Evolutionary conservation across 2,329 filamentous ascomycete genomes (phyloP).

Genomic region (Aspergillus aculeatinus): DNA sequence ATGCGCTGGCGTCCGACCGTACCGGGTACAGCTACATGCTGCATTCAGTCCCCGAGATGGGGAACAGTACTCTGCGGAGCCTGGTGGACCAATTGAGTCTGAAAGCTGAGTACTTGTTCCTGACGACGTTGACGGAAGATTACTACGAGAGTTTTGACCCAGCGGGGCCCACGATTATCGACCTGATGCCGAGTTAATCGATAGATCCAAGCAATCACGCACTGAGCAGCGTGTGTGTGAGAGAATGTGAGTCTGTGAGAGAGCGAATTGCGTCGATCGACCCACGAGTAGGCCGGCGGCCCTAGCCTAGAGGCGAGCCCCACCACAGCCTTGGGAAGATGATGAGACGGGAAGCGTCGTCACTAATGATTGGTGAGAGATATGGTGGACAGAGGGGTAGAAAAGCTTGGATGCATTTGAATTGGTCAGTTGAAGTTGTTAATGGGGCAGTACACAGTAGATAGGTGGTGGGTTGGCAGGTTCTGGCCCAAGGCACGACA

Average conservation of each 20-base stretch:
- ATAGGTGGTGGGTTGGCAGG: not conserved
- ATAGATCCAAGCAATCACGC: not conserved
- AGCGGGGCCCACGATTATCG: conserved; percentile 6
- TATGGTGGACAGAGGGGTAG: not conserved
- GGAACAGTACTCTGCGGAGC: conserved; percentile 1
- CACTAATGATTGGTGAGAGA: not conserved
- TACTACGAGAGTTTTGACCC: conserved; percentile 17
- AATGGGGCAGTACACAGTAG: no score
- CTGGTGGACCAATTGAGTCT: conserved; percentile 13
- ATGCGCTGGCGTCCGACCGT: not conserved
- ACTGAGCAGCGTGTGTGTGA: no score
- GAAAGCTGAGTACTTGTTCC: conserved; percentile 14
- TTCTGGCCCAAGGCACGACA: not conserved
- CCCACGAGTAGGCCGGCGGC: not conserved
- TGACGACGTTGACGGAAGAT: conserved; percentile 5
- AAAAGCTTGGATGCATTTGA: not conserved
- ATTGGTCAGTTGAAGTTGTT: not conserved
- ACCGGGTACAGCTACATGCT: conserved; percentile 12
- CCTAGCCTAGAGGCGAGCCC: no score
- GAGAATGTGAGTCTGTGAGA: no score
- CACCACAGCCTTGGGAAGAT: no score
- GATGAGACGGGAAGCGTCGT: not conserved
- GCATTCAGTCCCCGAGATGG: conserved; percentile 13
- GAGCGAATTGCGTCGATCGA: not conserved
- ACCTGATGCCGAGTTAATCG: conserved; percentile 11